Base-by-base conservation (phyloP, 345 rosid genomes). In the Hibiscus mutabilis region DNA sequence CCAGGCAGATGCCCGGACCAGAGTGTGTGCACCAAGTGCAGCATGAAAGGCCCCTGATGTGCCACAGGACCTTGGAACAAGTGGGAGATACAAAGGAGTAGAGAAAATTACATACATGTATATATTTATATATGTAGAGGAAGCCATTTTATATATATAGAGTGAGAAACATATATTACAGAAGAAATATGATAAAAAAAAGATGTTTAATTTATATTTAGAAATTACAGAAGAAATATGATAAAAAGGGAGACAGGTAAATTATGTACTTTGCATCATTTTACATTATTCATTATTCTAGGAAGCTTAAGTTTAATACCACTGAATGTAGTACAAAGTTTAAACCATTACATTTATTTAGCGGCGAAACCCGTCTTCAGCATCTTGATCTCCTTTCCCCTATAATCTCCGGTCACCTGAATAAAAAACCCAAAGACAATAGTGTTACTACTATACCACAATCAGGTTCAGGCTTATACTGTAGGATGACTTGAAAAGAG, bases 341-440 rank as follows among this genome's bases (percentile, higher is more conserved):
- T 14, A 11, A 22, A 14, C 13, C 68, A 53, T 14, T 42, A 19
- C 69, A 65, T 44, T 65, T 65, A 65, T 65, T 65, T 44, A 42
- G 37, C 1, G 49, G 49, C 25, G 1, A 29, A 40, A 65, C 29
- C 47, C 31, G 35, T 35, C 35, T 22, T 22, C 9, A 5, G 6
- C 2, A 65, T 65, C 52, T 11, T 22, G 9, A 65, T 44, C 22
- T 19, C 69, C 35, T 44, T 37, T 2, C 52, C 16, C 6, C 53
- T 44, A 27, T 18, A 6, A 64, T 64, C 68, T 64, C 31, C 18
- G 3, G 33, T 44, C 55, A 65, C 55, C 69, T 65, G 69, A 65
- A 65, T 65, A 52, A 51, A n/a, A 6, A n/a, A 49, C 4, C 35
- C 44, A 3, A 44, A 44, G 33, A 44, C 2, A 22, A 19, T 13